Evolutionary conservation across 177 flowering plant species (phyloP), one percentile per base, ranked within the genome.

Genomic region (Tripterygium wilfordii): DNA sequence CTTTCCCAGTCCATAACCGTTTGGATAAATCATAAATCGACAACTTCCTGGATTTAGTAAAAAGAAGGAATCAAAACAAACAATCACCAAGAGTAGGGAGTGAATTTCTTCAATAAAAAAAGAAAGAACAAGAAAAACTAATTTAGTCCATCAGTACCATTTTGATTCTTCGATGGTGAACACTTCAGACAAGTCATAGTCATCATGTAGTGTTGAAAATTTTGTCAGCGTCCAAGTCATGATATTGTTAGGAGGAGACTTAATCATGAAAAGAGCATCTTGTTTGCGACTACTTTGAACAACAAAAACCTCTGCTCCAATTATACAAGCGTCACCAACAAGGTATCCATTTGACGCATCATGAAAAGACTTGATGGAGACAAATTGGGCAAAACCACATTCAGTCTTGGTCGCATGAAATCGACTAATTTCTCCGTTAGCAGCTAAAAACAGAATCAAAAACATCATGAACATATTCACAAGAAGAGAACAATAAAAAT

Each of bases 251-350:
- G 8, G 24, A 25, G 42, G 40, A 5, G 20, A 1, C 7, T 53
- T 32, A 0, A 36, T 6, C 50, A 61, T 42, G 10, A 22, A 32
- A 14, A 42, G 15, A n/a, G 4, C 16, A 18, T 54, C 65, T 35
- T 18, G 12, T 17, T 48, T 48, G 39, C 32, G 13, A 14, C 28
- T 16, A 21, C 13, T 23, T 18, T 48, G 41, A 10, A 41, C 13
- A 25, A 62, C 47, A 31, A 50, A 38, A 24, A 62, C 56, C 36
- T 62, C 57, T 14, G 47, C 66, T 24, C 66, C 61, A 22, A 62
- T 56, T 9, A 32, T 13, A 20, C 66, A 62, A n/a, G 30, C 16
- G 26, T 62, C 61, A n/a, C 45, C 33, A 19, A 56, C 36, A 4
- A 62, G 45, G 22, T 36, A 62, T n/a, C 61, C 65, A 24, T 49